Evolutionary conservation across 2,329 filamentous ascomycete genomes (phyloP), one percentile per base, ranked within the genome.

Genomic region (Penicillium sp.): DNA sequence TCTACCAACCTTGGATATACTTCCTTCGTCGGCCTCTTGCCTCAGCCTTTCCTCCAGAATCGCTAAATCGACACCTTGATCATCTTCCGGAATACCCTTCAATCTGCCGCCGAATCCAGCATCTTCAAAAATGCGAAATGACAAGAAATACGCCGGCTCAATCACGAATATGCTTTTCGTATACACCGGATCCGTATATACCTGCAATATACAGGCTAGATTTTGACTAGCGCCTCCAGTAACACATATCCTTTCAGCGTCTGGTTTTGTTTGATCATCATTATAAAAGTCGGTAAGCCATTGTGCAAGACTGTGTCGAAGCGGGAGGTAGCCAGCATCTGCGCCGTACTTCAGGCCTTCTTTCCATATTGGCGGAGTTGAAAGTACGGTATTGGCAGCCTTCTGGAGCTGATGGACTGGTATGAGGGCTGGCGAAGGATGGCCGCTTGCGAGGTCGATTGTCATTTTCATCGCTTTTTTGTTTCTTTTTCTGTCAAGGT

Each of bases 281-380:
- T 40, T 33, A 33, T 55, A 48, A 16, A 55, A 55, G 4, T n/a
- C 46, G 28, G 52, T 23, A 21, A 55, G 43, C 52, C 43, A 55
- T 12, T 21, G 20, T 4, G 52, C 30, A 48, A 55, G 21, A 2
- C 38, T 47, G 8, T 48, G 43, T 42, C 52, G 45, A 20, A 55
- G 30, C 3, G 33, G 43, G 6, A 48, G n/a, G 16, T 47, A 48
- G 3, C 52, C 52, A 3, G 52, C 52, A 18, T 47, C 30, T 3
- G 43, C 43, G 9, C 52, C 52, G 6, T 54, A 54, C 12, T 54
- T 47, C 18, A 54, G n/a, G 2, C 43, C 52, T 12, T 47, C 30
- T 14, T 38, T 8, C 43, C 43, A 47, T 54, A 47, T 16, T 3
- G 23, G 24, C 26, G 52, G 43, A 9, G 20, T n/a, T 21, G 43